Base-by-base conservation (phyloP, 2,329 filamentous ascomycete species). In the Trichoderma sp. region DNA sequence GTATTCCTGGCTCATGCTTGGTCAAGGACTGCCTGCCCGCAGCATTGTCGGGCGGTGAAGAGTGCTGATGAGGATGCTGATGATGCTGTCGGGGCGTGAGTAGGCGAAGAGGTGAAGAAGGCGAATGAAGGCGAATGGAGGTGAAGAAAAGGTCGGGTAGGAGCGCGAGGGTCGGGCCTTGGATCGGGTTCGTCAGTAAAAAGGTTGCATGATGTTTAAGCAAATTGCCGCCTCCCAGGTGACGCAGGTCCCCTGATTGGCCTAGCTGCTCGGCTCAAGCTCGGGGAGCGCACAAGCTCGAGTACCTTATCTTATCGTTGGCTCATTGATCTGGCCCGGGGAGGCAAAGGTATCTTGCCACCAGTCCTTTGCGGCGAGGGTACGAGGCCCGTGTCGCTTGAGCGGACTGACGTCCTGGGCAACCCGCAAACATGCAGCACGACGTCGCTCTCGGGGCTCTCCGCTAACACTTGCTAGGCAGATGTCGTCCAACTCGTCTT, bases 1-100 rank as follows among this genome's bases (percentile, higher is more conserved):
- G 70, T 86, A 83, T 71, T 87, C 82, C 76, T 87, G 83, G 78
- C 83, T 88, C 85, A 88, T 88, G 68, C 72, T 80, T 80, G 73
- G 71, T 70, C 66, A 65, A 66, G 54, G 68, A 67, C 68, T 59
- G 44, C 14, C 28, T 68, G 69, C 70, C 69, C 73, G 69, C 70
- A 73, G 73, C 78, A 79, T 80, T 70, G 70, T 78, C 68, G 68
- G 70, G 60, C 51, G 34, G 34, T 30, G 28, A 26, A 39, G 57
- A 39, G 10, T 64, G 21, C 55, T 15, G 28, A 51, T 51, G 57
- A 34, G 28, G 43, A 28, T 41, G 68, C 30, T 51, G 71, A 64
- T 65, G 69, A 69, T 69, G 69, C 17, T 52, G 50, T 34, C 1
- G 52, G 30, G 43, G 26, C n/a, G n/a, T 69, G 67, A 19, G 10